These are phyloP conservation scores for Knufia fluminis DNA, from an alignment of 2,329 filamentous ascomycete species.

Conservation along the genomic window DNA sequence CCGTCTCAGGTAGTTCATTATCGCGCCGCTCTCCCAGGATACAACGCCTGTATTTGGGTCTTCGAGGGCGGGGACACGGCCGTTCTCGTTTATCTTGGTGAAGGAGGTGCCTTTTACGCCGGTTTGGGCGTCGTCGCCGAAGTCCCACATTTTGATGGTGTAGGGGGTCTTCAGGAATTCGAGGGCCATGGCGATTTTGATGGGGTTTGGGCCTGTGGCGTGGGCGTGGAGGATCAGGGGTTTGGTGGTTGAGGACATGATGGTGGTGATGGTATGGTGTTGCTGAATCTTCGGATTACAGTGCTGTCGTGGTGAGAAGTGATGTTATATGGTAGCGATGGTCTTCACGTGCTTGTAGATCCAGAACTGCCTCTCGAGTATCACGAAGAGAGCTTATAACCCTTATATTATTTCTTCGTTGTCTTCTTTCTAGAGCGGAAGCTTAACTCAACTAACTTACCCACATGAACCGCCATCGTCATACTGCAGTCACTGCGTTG, in stretches of 20 bases:
- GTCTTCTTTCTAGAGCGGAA: no score
- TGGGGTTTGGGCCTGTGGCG: conserved; percentile 34
- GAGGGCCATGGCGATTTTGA: conserved; percentile 36
- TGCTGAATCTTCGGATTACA: no score
- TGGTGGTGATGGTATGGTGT: no score
- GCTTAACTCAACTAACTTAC: no score
- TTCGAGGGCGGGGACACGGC: conserved; percentile 28
- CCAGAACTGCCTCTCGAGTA: no score
- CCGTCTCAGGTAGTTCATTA: conserved; percentile 32
- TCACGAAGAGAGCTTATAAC: no score
- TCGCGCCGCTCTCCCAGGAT: conserved; percentile 32
- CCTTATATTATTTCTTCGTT: no score
- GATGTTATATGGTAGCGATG: no score
- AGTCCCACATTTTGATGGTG: conserved; percentile 34
- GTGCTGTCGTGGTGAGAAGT: no score
- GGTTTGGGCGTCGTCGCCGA: conserved; percentile 30
- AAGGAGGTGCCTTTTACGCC: conserved; percentile 27
- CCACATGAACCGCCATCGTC: no score
- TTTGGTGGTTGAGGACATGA: conserved; percentile 13
- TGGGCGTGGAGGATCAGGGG: conserved; percentile 35
- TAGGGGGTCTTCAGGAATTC: conserved; percentile 35
- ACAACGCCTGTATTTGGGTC: conserved; percentile 31
- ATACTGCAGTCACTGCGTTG: no score
- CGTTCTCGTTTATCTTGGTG: conserved; percentile 27
- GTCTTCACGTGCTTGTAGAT: no score